These are phyloP conservation scores for Pezicula rhizophila DNA, from an alignment of 2,329 filamentous ascomycete species.

Conservation along the genomic window DNA sequence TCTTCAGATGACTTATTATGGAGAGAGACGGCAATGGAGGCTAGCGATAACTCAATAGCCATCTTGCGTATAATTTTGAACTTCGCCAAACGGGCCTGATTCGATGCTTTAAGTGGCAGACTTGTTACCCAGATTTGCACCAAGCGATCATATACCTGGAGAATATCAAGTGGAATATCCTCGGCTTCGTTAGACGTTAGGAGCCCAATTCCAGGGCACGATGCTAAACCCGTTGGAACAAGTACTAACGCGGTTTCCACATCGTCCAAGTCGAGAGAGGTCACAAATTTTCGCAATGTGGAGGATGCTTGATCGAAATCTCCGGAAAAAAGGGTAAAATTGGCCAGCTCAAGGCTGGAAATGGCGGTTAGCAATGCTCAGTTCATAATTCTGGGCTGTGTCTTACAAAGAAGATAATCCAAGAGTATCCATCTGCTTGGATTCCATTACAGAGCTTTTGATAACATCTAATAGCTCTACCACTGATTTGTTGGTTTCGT, in stretches of 20 bases:
- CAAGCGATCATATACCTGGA: conserved; percentile 24
- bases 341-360: conserved; percentile 17
- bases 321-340: conserved; percentile 11
- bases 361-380: not conserved
- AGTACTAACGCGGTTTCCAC: conserved; percentile 3
- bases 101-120: conserved; percentile 19
- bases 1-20: conserved; percentile 7
- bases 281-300: conserved; percentile 8
- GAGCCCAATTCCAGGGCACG: conserved; percentile 9
- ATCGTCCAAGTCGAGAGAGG: conserved; percentile 1
- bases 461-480: conserved; percentile 8
- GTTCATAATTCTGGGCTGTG: no score
- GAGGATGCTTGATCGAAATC: conserved; percentile 20
- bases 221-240: conserved; percentile 14
- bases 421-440: conserved; percentile 8
- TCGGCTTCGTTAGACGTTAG: not conserved
- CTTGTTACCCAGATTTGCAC: conserved; percentile 24
- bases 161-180: conserved; percentile 8
- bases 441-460: conserved; percentile 7
- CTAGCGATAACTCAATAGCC: conserved; percentile 24
- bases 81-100: conserved; percentile 20
- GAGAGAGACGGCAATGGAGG: conserved; percentile 23
- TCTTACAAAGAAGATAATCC: conserved; percentile 15
- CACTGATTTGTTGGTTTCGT: conserved; percentile 4
- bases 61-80: conserved; percentile 23